A percentile compares a stretch with the other conserved stretches of the same genome.
These are phyloP conservation scores for Gillenia trifoliata DNA, from an alignment of 306 rosid species.

Conservation along the genomic window DNA sequence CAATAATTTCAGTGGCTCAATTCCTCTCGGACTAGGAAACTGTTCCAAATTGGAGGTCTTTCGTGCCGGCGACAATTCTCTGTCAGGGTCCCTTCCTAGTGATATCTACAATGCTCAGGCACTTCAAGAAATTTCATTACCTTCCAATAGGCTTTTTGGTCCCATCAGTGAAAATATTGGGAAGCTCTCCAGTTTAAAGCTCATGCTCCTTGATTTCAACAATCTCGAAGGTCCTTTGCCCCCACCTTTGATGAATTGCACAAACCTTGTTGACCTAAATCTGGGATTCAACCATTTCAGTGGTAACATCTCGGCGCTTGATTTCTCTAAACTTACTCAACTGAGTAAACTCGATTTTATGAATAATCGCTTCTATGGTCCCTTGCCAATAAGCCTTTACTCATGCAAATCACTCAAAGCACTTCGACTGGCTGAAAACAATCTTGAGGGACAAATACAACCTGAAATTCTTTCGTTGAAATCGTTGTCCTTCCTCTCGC, in stretches of 20 bases:
- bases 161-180: background rate
- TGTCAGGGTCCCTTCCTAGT: background rate
- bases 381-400: background rate
- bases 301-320: background rate
- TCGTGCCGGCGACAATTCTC: background rate
- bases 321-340: background rate
- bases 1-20: background rate
- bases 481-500: background rate
- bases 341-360: background rate
- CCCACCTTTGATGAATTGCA: background rate
- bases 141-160: background rate
- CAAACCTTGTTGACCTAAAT: background rate
- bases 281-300: background rate
- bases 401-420: background rate
- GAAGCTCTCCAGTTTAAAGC: background rate
- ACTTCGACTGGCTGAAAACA: background rate
- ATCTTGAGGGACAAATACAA: background rate
- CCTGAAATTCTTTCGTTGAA: background rate
- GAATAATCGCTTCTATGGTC: background rate
- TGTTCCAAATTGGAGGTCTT: background rate
- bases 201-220: background rate
- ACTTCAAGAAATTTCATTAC: conserved; percentile 1
- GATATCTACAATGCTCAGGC: background rate
- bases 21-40: background rate
- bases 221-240: background rate